These are phyloP conservation scores for Xylaria telfairii DNA, from an alignment of 495 filamentous ascomycete genomes.

Conservation along the genomic window DNA sequence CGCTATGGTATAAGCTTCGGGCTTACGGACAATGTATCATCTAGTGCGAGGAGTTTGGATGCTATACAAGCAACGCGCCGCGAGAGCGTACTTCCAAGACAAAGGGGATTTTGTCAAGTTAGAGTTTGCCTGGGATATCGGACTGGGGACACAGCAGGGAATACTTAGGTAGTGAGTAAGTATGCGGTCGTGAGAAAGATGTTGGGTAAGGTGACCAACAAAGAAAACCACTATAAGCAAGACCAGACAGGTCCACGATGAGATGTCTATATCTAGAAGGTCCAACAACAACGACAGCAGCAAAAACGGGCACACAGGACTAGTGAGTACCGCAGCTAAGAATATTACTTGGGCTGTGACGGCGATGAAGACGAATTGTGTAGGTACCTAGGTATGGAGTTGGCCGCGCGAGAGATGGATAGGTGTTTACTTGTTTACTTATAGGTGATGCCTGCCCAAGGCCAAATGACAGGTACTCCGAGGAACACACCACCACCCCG, in stretches of 20 bases:
- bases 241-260: not conserved
- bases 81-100: not conserved
- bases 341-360: not conserved
- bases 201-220: not conserved
- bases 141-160: not conserved
- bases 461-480: not conserved
- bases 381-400: not conserved
- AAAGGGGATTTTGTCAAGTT: not conserved
- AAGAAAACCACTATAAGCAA: not conserved
- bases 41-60: not conserved
- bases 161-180: not conserved
- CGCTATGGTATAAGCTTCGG: slow-evolving; percentile 2
- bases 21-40: slow-evolving; percentile 5
- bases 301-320: not conserved
- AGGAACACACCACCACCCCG: not conserved
- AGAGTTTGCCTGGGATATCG: not conserved
- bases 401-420: not conserved
- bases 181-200: not conserved
- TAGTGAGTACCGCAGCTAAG: not conserved
- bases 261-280: not conserved
- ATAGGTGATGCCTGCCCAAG: slow-evolving; percentile 3
- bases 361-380: not conserved
- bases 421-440: not conserved
- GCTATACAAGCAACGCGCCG: not conserved
- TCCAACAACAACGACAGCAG: not conserved